phyloP scores from a whole-genome alignment of 768 basidiomycete genomes.

The Butyriboletus loyo region DNA sequence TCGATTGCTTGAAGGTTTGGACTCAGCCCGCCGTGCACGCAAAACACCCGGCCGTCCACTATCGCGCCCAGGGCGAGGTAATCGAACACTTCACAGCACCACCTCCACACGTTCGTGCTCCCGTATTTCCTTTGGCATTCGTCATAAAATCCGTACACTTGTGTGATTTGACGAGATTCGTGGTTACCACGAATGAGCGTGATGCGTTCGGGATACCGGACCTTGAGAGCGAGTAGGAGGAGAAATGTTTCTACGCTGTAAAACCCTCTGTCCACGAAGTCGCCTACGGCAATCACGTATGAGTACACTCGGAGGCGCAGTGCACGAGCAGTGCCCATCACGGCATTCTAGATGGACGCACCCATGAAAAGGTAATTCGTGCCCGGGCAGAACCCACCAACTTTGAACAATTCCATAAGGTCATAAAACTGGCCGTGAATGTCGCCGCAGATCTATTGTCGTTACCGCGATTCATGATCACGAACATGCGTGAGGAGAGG shows the following conservation, averaged over 20 bases:
- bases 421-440: constrained; percentile 98
- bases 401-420: constrained; percentile 91
- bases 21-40: constrained; percentile 95
- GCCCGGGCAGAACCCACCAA: constrained; percentile 88
- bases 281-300: constrained; percentile 51
- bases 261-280: constrained; percentile 97
- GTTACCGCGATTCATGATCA: constrained; percentile 5
- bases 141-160: constrained; percentile 93
- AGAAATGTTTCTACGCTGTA: constrained; percentile 97
- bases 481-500: constrained; percentile 2
- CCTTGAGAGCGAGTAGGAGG: constrained; percentile 90
- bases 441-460: constrained; percentile 79
- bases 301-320: constrained; percentile 5
- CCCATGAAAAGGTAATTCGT: constrained; percentile 98
- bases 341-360: constrained; percentile 33
- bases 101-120: constrained; percentile 90
- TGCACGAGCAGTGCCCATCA: constrained; percentile 2
- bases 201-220: constrained; percentile 95
- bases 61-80: constrained; percentile 92
- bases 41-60: constrained; percentile 96
- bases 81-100: constrained; percentile 98
- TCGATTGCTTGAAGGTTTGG: constrained; percentile 84
- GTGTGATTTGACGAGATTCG: constrained; percentile 95
- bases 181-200: constrained; percentile 97
- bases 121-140: constrained; percentile 98